These are phyloP conservation scores for Fomitopsis schrenkii DNA, from an alignment of 1,284 basidiomycete species.

Conservation along the genomic window DNA sequence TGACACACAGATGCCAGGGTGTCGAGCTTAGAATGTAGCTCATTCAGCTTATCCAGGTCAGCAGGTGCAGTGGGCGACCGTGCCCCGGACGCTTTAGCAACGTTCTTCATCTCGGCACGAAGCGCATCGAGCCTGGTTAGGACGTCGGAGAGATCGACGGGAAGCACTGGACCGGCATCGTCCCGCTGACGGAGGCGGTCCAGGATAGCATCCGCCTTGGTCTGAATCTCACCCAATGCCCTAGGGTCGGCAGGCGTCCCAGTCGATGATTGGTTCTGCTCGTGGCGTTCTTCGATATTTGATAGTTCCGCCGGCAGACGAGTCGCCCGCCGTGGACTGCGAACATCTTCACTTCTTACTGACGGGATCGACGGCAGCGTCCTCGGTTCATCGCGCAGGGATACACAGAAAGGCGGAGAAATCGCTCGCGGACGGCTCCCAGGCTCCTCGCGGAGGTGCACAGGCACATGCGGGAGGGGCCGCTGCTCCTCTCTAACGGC, in stretches of 20 bases:
- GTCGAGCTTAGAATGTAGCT: slow-evolving; percentile 24
- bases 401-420: background rate
- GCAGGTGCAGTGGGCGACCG: background rate
- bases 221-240: slow-evolving; percentile 12
- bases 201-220: slow-evolving; percentile 22
- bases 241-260: slow-evolving; percentile 11
- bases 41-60: slow-evolving; percentile 1
- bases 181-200: slow-evolving; percentile 13
- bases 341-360: too few relatives aligned
- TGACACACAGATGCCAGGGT: slow-evolving; percentile 17
- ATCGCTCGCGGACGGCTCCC: background rate
- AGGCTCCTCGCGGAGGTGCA: background rate
- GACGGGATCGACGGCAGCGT: background rate
- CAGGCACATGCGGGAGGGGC: background rate
- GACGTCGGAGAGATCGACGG: slow-evolving; percentile 9
- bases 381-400: background rate
- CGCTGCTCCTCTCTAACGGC: background rate
- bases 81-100: slow-evolving; percentile 2
- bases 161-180: background rate
- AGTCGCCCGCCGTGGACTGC: too few relatives aligned
- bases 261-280: slow-evolving; percentile 11
- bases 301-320: too few relatives aligned
- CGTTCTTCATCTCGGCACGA: slow-evolving; percentile 14
- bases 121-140: slow-evolving; percentile 21
- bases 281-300: too few relatives aligned